These are phyloP conservation scores for Dispira parvispora DNA, from an alignment of 192 early-diverging fungal genomes.

Conservation along the genomic window DNA sequence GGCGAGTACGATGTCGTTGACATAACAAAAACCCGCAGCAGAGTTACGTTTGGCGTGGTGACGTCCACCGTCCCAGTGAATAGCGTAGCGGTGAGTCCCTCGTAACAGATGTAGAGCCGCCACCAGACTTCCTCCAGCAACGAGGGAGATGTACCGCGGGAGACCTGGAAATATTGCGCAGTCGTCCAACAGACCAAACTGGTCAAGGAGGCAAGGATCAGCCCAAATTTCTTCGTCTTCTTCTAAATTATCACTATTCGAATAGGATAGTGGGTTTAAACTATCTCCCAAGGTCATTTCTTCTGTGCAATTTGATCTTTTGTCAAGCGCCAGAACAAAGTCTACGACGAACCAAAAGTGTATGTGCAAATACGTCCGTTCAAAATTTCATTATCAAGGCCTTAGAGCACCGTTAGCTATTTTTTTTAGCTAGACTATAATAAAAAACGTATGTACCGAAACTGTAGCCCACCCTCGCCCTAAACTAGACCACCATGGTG, in stretches of 20 bases:
- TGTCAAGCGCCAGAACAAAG: neutral
- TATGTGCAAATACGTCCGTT: conserved; percentile 13
- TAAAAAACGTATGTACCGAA: neutral
- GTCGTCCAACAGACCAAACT: conserved; percentile 24
- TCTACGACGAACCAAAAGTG: neutral
- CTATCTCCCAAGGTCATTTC: conserved; percentile 8
- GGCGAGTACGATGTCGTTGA: conserved; percentile 94
- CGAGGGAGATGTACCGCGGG: conserved; percentile 17
- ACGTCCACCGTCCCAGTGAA: conserved; percentile 97
- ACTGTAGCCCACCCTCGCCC: neutral
- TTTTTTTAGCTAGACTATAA: too few species aligned
- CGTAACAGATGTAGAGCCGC: conserved; percentile 17
- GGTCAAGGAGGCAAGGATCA: conserved; percentile 1
- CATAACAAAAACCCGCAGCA: conserved; percentile 95
- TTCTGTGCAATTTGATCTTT: neutral
- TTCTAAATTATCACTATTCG: neutral
- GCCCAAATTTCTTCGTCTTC: neutral
- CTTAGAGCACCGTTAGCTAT: neutral
- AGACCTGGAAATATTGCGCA: conserved; percentile 21
- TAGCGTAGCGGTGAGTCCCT: conserved; percentile 19
- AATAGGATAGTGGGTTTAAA: neutral
- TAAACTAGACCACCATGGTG: neutral
- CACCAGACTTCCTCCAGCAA: conserved; percentile 22
- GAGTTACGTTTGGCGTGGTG: conserved; percentile 25
- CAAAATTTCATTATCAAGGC: neutral